Base-by-base conservation (phyloP, 306 rosid species). In the Cucumis hystrix region DNA sequence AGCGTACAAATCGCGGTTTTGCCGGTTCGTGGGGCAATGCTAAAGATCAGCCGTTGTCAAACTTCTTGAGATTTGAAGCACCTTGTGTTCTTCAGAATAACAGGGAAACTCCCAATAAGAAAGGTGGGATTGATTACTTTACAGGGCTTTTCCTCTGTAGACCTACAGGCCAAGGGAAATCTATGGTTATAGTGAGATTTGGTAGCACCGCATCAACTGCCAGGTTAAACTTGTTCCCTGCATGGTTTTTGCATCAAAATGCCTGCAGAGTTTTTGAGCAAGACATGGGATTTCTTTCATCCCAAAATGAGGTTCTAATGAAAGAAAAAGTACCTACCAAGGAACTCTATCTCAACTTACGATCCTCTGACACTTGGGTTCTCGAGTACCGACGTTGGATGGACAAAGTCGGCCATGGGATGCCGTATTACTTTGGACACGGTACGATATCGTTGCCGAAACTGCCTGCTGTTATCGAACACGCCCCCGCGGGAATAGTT, bases 371-470 rank as follows among this genome's bases (percentile, higher is more conserved):
- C 62, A 88, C 97, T 35, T 95, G 93, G 92, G 97, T 95, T 33
- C 92, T 93, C 40, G 99, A 95, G 82, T 95, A 95, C 79, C 70
- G 97, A 64, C 89, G 84, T 81, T 95, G 99, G 99, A 92, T 95
- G 97, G 99, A 95, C 88, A 95, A 88, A 82, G 99, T 85, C 6
- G 99, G 99, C 61, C 97, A 95, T 35, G 99, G 99, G 51, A 92
- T 95, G 99, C 99, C 99, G 2, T 95, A 95, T 77, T 90, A 95
- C 83, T 92, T 95, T 55, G 99, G 99, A 72, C 96, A 95, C 83
- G 84, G 84, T 90, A 89, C 97, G 10, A 89, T 95, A 75, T 86
- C 90, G 1, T 80, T 92, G 83, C 99, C 99, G 2, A 79, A 85
- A 79, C 89, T 88, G 81, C 97, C 97, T 39, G 99, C 99, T 11